Evolutionary conservation across 108 stramenopile species (phyloP), one percentile per base, ranked within the genome.

Genomic region (Discostella stelligeroides): DNA sequence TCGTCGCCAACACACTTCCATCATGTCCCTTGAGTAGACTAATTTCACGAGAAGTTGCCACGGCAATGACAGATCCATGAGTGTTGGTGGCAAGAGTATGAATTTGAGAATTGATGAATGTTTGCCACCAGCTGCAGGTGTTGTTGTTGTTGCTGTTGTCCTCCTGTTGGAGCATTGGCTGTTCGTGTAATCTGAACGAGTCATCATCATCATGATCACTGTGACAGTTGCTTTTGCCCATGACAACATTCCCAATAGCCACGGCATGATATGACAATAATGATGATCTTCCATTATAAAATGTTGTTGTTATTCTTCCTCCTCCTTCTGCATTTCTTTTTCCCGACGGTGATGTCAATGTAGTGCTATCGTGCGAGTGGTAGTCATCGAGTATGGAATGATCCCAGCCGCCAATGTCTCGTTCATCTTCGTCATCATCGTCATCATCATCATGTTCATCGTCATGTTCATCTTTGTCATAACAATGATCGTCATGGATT

Each of bases 1-100:
- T 63, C 18, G 86, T 85, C 3, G 83, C 90, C 41, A 91, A 50
- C 9, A 87, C 66, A 6, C 49, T 63, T 15, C 90, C 90, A 79
- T 91, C 88, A 14, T 45, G 17, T 37, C 88, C 90, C 47, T 80
- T 62, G 10, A 91, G 25, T 10, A 91, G 63, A 7, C 85, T 79
- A 21, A 91, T 75, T n/a, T 85, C 79, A 39, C 57, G 83, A 17
- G 71, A 69, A 14, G 85, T 85, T 7, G 90, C 64, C 7, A 75
- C 82, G 18, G 81, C 90, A 38, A 91, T 66, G 56, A 91, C 58
- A 10, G 78, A 69, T 27, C 90, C 90, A 43, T 67, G 72, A 6
- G 17, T 13, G 60, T 87, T 89, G 54, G 88, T 85, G 0, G 75
- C 66, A 15, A 91, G 54, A 17, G 67, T 50, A n/a, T 68, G 66